Evolutionary conservation across 1,139 yeast species (phyloP).

Genomic region (Taphrina betulina): DNA sequence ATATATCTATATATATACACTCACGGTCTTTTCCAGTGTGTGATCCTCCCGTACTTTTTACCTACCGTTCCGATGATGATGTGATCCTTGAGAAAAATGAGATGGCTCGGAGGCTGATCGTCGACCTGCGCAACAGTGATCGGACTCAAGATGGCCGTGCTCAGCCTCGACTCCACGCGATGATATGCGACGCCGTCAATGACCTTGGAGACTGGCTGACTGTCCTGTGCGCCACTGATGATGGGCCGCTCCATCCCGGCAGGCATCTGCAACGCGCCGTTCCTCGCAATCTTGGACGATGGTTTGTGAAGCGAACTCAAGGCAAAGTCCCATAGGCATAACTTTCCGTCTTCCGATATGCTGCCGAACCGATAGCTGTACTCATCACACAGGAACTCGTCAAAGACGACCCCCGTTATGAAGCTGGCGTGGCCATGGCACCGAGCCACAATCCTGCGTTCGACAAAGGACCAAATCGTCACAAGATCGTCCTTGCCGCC

Average conservation of each 20-base stretch:
- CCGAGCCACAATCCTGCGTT: conserved; percentile 45
- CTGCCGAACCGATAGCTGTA: conserved; percentile 58
- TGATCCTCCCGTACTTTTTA: conserved; percentile 21
- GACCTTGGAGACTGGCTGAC: neutral
- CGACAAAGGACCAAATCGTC: conserved; percentile 44
- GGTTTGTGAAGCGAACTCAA: conserved; percentile 54
- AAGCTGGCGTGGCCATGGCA: conserved; percentile 70
- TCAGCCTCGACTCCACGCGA: conserved; percentile 37
- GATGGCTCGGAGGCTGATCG: conserved; percentile 37
- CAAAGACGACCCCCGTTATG: conserved; percentile 54
- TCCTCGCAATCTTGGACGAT: conserved; percentile 17
- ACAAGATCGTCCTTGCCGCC: conserved; percentile 53
- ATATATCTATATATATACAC: too few species aligned
- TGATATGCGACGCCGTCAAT: conserved; percentile 38
- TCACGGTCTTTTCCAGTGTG: conserved; percentile 20
- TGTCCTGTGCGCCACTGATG: conserved; percentile 24
- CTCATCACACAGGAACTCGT: conserved; percentile 45
- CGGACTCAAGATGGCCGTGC: conserved; percentile 38
- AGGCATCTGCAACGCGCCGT: conserved; percentile 33
- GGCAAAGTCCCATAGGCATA: conserved; percentile 71
- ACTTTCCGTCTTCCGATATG: conserved; percentile 69
- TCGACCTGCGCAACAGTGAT: conserved; percentile 38
- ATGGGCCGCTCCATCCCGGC: conserved; percentile 7
- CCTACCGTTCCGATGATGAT: conserved; percentile 35
- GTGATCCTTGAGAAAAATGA: conserved; percentile 37